Evolutionary conservation across 495 filamentous ascomycete genomes (phyloP).

Genomic region (Xylaria flabelliformis): DNA sequence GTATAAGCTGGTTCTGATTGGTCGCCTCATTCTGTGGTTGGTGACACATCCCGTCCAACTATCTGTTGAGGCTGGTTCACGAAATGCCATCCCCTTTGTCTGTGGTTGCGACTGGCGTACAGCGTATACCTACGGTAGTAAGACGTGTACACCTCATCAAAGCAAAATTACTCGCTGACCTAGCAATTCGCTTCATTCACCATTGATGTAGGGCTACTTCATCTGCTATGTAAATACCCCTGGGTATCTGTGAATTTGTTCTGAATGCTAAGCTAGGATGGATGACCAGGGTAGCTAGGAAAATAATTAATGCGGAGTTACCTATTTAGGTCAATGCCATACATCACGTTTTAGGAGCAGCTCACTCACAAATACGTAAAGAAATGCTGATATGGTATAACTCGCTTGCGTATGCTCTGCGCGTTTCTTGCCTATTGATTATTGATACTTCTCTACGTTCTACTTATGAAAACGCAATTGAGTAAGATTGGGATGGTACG

Average conservation of each 20-base stretch:
- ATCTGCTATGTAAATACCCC: neutral
- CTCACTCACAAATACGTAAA: neutral
- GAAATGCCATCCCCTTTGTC: neutral
- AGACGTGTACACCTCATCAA: too few relatives aligned
- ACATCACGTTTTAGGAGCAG: neutral
- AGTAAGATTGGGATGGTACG: neutral
- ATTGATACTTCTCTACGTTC: neutral
- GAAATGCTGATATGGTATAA: neutral
- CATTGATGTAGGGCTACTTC: neutral
- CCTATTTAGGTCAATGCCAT: neutral
- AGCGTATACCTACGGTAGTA: neutral
- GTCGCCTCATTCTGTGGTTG: conserved; percentile 26
- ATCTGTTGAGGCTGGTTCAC: conserved; percentile 20
- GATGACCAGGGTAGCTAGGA: neutral
- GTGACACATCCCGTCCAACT: conserved; percentile 24
- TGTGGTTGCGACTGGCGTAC: neutral
- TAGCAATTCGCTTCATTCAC: neutral
- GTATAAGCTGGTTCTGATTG: conserved; percentile 12
- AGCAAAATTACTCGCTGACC: neutral
- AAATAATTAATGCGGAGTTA: neutral
- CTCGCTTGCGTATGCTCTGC: neutral
- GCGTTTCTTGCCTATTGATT: neutral
- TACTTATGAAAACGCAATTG: neutral
- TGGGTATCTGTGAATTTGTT: neutral
- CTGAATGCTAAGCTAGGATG: neutral